Conservation (phyloP, 495 filamentous ascomycete genomes). For the Penicillium coprophilum region DNA sequence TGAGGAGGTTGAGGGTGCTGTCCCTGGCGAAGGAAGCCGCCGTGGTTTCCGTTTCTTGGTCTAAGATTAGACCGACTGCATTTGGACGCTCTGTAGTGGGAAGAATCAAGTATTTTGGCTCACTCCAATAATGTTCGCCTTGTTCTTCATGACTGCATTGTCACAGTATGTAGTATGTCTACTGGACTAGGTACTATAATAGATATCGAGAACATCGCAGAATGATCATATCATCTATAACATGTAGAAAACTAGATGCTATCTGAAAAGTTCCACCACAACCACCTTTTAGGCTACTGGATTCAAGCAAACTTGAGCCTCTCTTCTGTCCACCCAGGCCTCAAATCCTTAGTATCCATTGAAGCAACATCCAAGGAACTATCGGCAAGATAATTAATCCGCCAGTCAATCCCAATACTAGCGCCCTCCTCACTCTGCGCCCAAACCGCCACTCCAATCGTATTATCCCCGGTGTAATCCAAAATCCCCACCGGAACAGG, state of each 20-base stretch:
- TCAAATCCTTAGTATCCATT: conserved; percentile 38
- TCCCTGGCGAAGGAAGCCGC: conserved; percentile 54
- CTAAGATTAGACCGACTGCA: conserved; percentile 9
- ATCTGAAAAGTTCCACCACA: background rate
- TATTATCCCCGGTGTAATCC: conserved; percentile 48
- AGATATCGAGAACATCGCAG: too few relatives aligned
- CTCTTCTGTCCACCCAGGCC: conserved; percentile 41
- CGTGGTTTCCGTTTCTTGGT: conserved; percentile 63
- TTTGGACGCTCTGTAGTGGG: too few relatives aligned
- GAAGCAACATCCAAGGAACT: conserved; percentile 43
- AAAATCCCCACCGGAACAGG: conserved; percentile 51
- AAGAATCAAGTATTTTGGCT: background rate
- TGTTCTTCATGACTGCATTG: background rate
- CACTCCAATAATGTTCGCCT: background rate
- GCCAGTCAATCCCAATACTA: conserved; percentile 36
- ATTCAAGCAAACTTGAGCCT: conserved; percentile 32
- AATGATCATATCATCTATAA: too few relatives aligned
- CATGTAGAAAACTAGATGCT: too few relatives aligned
- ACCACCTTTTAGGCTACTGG: background rate
- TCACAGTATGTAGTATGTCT: background rate
- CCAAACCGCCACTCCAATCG: conserved; percentile 49
- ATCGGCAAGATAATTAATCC: conserved; percentile 39
- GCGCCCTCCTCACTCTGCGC: conserved; percentile 46
- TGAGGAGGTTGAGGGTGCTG: conserved; percentile 39
- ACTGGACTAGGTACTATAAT: background rate